A percentile compares a stretch with the other conserved stretches of the same genome.
These are phyloP conservation scores for Colletotrichum tanaceti DNA, from an alignment of 2,329 filamentous ascomycete genomes.

Conservation along the genomic window DNA sequence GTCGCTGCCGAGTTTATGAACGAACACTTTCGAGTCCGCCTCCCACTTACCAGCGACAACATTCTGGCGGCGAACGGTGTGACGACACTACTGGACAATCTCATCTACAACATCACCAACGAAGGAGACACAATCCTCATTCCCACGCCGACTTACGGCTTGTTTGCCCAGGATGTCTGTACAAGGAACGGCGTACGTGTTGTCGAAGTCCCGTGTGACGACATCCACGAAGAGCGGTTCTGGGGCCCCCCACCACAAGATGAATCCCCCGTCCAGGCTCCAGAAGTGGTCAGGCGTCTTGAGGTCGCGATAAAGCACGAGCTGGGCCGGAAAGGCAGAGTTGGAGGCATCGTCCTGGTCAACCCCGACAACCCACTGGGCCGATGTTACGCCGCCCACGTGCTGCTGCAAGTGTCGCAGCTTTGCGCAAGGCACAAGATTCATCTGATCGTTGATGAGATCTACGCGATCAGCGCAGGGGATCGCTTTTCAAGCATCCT, in stretches of 20 bases:
- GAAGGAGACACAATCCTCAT: conserved; percentile 21
- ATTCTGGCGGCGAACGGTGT: conserved; percentile 21
- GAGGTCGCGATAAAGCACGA: conserved; percentile 16
- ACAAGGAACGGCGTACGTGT: conserved; percentile 15
- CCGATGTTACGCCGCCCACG: conserved; percentile 21
- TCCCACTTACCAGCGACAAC: conserved; percentile 14
- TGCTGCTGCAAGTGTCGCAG: conserved; percentile 19
- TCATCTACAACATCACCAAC: conserved; percentile 15
- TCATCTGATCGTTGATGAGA: conserved; percentile 27
- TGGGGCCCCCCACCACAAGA: background rate
- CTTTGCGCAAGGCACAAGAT: conserved; percentile 22
- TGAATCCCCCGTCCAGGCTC: background rate
- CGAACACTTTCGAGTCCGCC: conserved; percentile 23
- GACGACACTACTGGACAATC: background rate
- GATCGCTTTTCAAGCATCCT: conserved; percentile 23
- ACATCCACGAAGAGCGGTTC: conserved; percentile 32
- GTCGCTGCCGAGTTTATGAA: conserved; percentile 27
- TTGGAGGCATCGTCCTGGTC: conserved; percentile 7
- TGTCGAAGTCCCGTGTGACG: conserved; percentile 28
- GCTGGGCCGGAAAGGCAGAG: background rate
- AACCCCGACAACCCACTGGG: conserved; percentile 28
- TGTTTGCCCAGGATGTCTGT: conserved; percentile 10
- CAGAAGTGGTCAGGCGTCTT: conserved; percentile 7
- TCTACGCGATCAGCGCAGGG: conserved; percentile 15
- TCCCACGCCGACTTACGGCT: conserved; percentile 16